Conservation (phyloP, 768 basidiomycete species). For the Lyophyllum shimeji region DNA sequence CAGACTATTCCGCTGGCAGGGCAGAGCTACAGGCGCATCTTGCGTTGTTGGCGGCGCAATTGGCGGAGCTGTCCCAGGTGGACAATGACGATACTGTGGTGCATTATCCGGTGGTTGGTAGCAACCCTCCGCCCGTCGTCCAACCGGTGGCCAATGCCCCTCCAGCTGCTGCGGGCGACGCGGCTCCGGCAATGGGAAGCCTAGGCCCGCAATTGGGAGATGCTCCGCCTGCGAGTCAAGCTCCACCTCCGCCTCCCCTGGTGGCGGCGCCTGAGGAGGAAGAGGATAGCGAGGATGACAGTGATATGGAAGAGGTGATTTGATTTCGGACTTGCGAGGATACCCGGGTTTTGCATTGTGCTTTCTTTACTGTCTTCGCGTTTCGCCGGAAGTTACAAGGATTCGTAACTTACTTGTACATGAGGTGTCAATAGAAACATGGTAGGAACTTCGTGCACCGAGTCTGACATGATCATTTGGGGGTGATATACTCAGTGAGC, state of each 20-base stretch:
- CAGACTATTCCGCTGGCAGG: conserved; percentile 28
- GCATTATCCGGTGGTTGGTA: conserved; percentile 11
- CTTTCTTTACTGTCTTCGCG: neutral
- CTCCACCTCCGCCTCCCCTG: neutral
- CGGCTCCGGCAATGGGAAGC: conserved; percentile 1
- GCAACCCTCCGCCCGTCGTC: neutral
- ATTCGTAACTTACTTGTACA: no score
- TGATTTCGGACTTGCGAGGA: neutral
- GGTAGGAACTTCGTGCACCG: no score
- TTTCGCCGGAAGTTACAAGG: neutral
- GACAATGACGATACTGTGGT: conserved; percentile 26
- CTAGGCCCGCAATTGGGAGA: neutral
- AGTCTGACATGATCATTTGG: no score
- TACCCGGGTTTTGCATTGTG: neutral
- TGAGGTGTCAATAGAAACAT: no score
- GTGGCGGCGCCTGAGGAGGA: conserved; percentile 13
- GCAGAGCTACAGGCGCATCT: conserved; percentile 75
- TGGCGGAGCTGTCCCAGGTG: conserved; percentile 62
- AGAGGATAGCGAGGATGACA: conserved; percentile 34
- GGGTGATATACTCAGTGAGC: no score
- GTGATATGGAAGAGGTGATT: conserved; percentile 47
- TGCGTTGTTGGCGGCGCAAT: conserved; percentile 69
- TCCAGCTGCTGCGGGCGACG: neutral
- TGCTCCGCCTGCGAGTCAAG: neutral
- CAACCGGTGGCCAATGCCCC: neutral